A percentile compares a stretch with the other conserved stretches of the same genome.
These are phyloP conservation scores for Ophioceras dolichostomum DNA, from an alignment of 2,329 filamentous ascomycete species.

Conservation along the genomic window DNA sequence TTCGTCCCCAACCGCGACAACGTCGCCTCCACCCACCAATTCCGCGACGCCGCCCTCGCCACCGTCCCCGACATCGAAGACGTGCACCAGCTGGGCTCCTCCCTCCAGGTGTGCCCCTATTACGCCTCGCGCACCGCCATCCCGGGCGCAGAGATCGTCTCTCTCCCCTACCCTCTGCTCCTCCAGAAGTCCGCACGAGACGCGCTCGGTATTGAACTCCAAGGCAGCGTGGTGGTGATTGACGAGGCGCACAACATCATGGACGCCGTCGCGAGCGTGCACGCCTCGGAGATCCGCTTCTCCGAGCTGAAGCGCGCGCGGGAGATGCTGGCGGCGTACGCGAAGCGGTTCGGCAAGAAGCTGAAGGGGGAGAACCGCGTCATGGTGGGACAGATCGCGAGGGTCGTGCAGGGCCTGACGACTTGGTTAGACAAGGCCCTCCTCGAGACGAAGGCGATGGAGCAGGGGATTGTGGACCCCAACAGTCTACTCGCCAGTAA, in stretches of 20 bases:
- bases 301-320: constrained; percentile 61
- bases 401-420: constrained; percentile 68
- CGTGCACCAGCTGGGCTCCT: constrained; percentile 63
- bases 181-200: constrained; percentile 80
- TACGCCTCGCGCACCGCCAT: constrained; percentile 85
- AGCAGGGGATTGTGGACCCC: constrained; percentile 57
- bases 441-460: background rate
- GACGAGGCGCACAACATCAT: constrained; percentile 98
- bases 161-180: constrained; percentile 81
- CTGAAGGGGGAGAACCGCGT: constrained; percentile 85
- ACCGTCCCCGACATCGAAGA: constrained; percentile 91
- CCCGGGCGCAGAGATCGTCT: constrained; percentile 78
- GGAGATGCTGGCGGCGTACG: constrained; percentile 67
- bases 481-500: constrained; percentile 68
- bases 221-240: constrained; percentile 84
- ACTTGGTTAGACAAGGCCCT: constrained; percentile 50
- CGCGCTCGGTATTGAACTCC: constrained; percentile 73
- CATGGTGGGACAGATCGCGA: constrained; percentile 78
- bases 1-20: constrained; percentile 73
- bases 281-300: constrained; percentile 66
- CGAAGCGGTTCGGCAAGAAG: constrained; percentile 77
- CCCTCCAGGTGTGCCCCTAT: constrained; percentile 79
- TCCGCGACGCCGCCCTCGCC: constrained; percentile 74
- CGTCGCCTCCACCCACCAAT: constrained; percentile 58
- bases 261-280: constrained; percentile 81